Percentiles rank a stretch among this genome's conserved stretches.
These are phyloP conservation scores for Zopfia rhizophila DNA, from an alignment of 2,329 filamentous ascomycete genomes.

Conservation along the genomic window DNA sequence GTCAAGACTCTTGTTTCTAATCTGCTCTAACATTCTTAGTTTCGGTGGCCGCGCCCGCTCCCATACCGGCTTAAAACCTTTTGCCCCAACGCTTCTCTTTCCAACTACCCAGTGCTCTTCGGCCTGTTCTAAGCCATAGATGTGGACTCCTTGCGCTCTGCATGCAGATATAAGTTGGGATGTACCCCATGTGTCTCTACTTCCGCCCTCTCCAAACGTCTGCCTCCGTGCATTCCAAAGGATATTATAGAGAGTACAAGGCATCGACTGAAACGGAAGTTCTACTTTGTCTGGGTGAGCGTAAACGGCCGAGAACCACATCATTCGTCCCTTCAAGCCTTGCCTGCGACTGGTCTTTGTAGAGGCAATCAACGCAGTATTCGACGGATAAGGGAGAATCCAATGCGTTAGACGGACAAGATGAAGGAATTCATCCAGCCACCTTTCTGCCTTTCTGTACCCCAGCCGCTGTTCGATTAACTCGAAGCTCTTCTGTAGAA, in stretches of 20 bases:
- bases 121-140: not conserved
- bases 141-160: not conserved
- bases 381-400: conserved; percentile 9
- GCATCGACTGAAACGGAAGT: conserved; percentile 1
- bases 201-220: not conserved
- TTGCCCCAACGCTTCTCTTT: not conserved
- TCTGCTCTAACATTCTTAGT: not conserved
- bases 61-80: not conserved
- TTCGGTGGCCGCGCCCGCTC: not conserved
- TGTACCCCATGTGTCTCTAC: not conserved
- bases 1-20: not conserved
- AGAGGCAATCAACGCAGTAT: conserved; percentile 3
- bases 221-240: not conserved
- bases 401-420: conserved; percentile 11
- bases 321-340: conserved; percentile 5
- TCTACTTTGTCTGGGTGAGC: not conserved
- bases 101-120: conserved; percentile 1
- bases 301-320: conserved; percentile 11
- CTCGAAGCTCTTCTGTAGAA: conserved; percentile 11
- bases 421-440: conserved; percentile 8
- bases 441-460: conserved; percentile 4
- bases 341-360: conserved; percentile 5
- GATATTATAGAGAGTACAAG: not conserved
- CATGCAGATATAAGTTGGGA: not conserved
- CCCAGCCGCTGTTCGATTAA: conserved; percentile 8